Evolutionary conservation across 306 rosid genomes (phyloP).

Genomic region (Glycine tomentella): DNA sequence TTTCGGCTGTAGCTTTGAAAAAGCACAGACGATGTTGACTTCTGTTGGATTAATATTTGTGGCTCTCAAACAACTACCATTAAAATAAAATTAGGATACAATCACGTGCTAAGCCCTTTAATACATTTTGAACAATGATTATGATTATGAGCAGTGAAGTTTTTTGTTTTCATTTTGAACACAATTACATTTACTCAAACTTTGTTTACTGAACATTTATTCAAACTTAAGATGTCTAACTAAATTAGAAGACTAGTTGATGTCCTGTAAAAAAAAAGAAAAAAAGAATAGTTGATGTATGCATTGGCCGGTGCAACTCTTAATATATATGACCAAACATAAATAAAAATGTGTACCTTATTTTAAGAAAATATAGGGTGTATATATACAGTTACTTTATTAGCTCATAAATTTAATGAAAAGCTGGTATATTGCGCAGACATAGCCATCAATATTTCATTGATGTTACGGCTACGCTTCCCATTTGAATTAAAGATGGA

Average conservation of each 20-base stretch:
- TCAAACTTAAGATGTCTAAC: neutral
- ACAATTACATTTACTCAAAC: neutral
- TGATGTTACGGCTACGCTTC: conserved; percentile 23
- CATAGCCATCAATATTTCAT: conserved; percentile 31
- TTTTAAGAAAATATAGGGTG: neutral
- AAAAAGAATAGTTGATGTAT: no score
- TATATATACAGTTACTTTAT: no score
- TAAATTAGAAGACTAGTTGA: no score
- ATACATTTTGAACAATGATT: no score
- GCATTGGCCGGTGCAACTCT: neutral
- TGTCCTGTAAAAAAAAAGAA: neutral
- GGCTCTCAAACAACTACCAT: neutral
- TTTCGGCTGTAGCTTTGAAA: conserved; percentile 29
- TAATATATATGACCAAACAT: neutral
- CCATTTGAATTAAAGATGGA: conserved; percentile 13
- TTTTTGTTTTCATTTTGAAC: neutral
- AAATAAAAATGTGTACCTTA: neutral
- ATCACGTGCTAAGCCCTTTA: no score
- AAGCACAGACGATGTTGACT: conserved; percentile 46
- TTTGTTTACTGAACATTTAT: neutral
- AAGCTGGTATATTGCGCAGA: conserved; percentile 12
- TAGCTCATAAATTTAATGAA: conserved; percentile 8
- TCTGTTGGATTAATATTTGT: conserved; percentile 2
- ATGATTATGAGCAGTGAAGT: neutral
- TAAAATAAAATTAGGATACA: neutral